phyloP scores from a whole-genome alignment of 2,329 filamentous ascomycete genomes.

The Diaporthe sp. region DNA sequence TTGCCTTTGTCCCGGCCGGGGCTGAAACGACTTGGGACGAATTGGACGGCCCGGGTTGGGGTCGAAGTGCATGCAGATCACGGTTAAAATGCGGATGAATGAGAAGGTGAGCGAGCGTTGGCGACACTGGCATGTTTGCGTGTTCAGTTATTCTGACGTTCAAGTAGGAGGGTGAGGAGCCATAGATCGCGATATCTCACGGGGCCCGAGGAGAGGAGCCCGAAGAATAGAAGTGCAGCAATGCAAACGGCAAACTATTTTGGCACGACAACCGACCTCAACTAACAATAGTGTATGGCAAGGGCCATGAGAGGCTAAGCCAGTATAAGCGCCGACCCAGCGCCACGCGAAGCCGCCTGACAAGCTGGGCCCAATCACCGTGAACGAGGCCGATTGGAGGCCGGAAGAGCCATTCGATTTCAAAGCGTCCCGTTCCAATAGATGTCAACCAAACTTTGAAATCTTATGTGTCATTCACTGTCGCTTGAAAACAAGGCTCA shows the following conservation, averaged over 20 bases:
- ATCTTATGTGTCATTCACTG: background rate
- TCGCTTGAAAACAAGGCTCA: background rate
- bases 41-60: background rate
- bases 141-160: background rate
- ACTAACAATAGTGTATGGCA: background rate
- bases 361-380: constrained; percentile 24
- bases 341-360: constrained; percentile 31
- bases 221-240: background rate
- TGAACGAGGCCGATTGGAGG: background rate
- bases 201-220: background rate
- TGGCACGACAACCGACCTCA: constrained; percentile 4
- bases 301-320: background rate
- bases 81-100: constrained; percentile 19
- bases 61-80: constrained; percentile 8
- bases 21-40: constrained; percentile 35
- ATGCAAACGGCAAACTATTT: background rate
- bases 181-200: background rate
- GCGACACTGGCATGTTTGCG: background rate
- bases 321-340: constrained; percentile 28
- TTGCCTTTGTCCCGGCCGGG: constrained; percentile 27
- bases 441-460: background rate
- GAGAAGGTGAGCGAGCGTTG: background rate
- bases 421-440: background rate
- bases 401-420: constrained; percentile 14
- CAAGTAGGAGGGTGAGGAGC: background rate